A percentile compares a stretch with the other conserved stretches of the same genome.
Evolutionary conservation across 345 rosid genomes (phyloP).

Genomic region (Eucalyptus pauciflora): DNA sequence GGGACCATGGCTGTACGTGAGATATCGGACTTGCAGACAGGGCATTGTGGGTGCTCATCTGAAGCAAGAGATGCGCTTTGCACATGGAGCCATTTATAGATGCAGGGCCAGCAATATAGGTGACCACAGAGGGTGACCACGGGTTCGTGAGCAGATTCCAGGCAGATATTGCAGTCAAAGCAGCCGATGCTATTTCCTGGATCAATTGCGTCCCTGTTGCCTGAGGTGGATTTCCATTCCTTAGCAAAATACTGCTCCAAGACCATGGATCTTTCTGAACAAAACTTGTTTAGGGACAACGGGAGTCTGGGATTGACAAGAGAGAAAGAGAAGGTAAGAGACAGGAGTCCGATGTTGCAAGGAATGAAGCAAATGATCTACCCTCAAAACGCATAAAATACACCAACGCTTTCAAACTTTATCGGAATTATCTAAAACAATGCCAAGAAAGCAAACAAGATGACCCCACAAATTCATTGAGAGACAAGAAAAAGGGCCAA

Average conservation of each 20-base stretch:
- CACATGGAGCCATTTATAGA: slow-evolving; percentile 79
- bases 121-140: slow-evolving; percentile 95
- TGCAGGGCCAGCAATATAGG: slow-evolving; percentile 98
- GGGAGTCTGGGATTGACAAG: background rate
- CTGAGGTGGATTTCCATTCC: slow-evolving; percentile 28
- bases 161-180: slow-evolving; percentile 89
- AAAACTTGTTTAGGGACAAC: background rate
- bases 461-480: background rate
- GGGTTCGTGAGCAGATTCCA: slow-evolving; percentile 72
- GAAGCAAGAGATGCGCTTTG: slow-evolving; percentile 51
- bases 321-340: background rate
- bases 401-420: background rate
- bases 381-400: background rate
- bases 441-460: background rate
- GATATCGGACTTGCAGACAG: slow-evolving; percentile 82
- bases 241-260: slow-evolving; percentile 24
- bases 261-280: slow-evolving; percentile 20
- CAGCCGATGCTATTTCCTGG: slow-evolving; percentile 34
- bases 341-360: background rate
- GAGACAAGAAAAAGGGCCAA: background rate
- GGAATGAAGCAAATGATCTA: background rate
- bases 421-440: background rate
- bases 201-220: slow-evolving; percentile 1
- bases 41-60: slow-evolving; percentile 66
- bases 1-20: slow-evolving; percentile 80